A percentile compares a stretch with the other conserved stretches of the same genome.
Conservation (phyloP, 75 land plant species). For the Pinus tabuliformis region DNA sequence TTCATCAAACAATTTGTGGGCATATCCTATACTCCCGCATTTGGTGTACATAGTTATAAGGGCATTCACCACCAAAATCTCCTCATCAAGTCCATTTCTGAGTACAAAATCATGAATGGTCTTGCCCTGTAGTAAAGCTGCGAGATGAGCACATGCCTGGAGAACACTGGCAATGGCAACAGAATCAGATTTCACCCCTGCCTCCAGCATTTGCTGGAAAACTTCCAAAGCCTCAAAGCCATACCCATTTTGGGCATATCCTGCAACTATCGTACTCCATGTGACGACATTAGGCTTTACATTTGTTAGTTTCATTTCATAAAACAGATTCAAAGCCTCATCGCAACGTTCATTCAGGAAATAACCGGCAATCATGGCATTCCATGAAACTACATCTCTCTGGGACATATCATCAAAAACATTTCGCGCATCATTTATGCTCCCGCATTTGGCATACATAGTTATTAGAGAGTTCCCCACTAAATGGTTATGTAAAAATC, state of each 20-base stretch:
- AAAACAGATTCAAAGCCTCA: conserved; percentile 4
- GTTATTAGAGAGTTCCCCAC: conserved; percentile 22
- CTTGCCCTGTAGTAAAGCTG: background rate
- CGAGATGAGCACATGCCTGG: background rate
- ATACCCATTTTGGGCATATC: conserved; percentile 9
- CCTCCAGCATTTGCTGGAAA: conserved; percentile 5
- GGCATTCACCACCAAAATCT: background rate
- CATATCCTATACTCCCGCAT: conserved; percentile 5
- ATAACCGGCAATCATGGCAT: conserved; percentile 30
- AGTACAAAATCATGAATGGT: conserved; percentile 1
- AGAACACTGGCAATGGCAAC: background rate
- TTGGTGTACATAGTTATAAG: conserved; percentile 12
- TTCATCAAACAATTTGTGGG: background rate
- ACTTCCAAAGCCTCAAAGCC: background rate
- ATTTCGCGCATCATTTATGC: conserved; percentile 8
- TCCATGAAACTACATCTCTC: conserved; percentile 34
- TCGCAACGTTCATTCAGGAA: conserved; percentile 6
- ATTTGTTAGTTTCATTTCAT: conserved; percentile 1
- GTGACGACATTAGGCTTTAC: conserved; percentile 14
- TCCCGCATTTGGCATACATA: conserved; percentile 27
- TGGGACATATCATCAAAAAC: conserved; percentile 41
- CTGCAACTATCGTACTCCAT: conserved; percentile 1
- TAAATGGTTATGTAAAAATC: conserved; percentile 8
- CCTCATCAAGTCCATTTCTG: background rate
- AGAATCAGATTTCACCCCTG: background rate